These are phyloP conservation scores for Stipa capillata DNA, from an alignment of 176 grass and related monocot species.

Conservation along the genomic window DNA sequence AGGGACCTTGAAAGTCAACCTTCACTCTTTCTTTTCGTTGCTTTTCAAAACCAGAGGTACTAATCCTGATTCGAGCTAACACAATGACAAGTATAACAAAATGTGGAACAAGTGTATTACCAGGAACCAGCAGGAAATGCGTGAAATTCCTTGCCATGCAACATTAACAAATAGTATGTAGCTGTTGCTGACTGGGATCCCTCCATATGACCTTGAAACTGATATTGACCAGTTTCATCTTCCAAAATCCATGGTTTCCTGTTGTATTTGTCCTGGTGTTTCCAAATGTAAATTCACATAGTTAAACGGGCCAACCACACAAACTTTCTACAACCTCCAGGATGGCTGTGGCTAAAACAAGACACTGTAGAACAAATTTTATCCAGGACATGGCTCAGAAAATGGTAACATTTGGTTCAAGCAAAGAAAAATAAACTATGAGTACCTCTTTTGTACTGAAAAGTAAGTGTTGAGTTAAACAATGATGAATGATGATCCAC, in stretches of 20 bases:
- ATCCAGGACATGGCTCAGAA: background rate
- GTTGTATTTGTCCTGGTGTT: slow-evolving; percentile 72
- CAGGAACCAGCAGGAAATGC: slow-evolving; percentile 89
- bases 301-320: background rate
- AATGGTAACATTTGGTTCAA: background rate
- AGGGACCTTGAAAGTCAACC: background rate
- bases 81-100: slow-evolving; percentile 6
- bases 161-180: slow-evolving; percentile 91
- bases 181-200: slow-evolving; percentile 91
- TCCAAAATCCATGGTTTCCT: slow-evolving; percentile 95
- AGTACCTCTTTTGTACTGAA: background rate
- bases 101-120: slow-evolving; percentile 37
- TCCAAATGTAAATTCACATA: background rate
- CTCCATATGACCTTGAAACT: slow-evolving; percentile 92
- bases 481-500: slow-evolving; percentile 10
- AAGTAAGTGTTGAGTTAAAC: background rate
- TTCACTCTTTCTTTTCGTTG: background rate
- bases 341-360: background rate
- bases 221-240: slow-evolving; percentile 95
- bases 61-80: background rate
- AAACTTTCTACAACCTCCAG: background rate
- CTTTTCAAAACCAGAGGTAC: background rate
- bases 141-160: slow-evolving; percentile 92
- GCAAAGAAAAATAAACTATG: background rate
- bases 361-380: background rate